Percentiles rank a stretch among this genome's conserved stretches.
Evolutionary conservation across 257 asterid species (phyloP).

Genomic region (Ophiorrhiza pumila): DNA sequence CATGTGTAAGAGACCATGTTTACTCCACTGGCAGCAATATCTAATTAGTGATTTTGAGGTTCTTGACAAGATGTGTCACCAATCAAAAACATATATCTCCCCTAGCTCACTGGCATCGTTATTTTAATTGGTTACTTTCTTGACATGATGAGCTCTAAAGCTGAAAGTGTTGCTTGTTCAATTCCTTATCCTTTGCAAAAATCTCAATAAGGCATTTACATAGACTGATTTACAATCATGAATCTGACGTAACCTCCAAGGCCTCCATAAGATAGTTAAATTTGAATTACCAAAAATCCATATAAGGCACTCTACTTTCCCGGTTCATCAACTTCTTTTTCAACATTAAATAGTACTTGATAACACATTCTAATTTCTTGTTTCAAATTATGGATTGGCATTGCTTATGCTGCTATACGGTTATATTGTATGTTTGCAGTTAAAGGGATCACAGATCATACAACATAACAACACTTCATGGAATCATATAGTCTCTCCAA

Average conservation of each 20-base stretch:
- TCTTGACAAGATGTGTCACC: neutral
- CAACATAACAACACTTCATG: neutral
- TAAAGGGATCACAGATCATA: neutral
- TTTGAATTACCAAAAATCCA: neutral
- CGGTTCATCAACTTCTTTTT: neutral
- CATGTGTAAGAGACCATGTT: neutral
- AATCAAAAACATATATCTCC: neutral
- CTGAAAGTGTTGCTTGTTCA: neutral
- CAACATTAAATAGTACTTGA: neutral
- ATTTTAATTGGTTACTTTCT: neutral
- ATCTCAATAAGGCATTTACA: neutral
- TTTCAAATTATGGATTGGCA: neutral
- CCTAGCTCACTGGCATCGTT: neutral
- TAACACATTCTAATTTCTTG: too few species aligned
- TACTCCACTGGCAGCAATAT: neutral
- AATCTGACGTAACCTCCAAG: neutral
- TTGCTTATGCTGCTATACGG: neutral
- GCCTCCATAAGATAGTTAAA: neutral
- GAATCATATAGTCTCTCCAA: neutral
- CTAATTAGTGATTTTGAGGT: neutral
- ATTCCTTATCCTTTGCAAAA: neutral
- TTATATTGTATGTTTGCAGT: neutral
- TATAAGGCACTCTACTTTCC: neutral
- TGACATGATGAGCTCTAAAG: neutral
- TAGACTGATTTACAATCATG: neutral